A percentile compares a stretch with the other conserved stretches of the same genome.
These are phyloP conservation scores for Camelina sativa DNA, from an alignment of 345 rosid species.

Conservation along the genomic window DNA sequence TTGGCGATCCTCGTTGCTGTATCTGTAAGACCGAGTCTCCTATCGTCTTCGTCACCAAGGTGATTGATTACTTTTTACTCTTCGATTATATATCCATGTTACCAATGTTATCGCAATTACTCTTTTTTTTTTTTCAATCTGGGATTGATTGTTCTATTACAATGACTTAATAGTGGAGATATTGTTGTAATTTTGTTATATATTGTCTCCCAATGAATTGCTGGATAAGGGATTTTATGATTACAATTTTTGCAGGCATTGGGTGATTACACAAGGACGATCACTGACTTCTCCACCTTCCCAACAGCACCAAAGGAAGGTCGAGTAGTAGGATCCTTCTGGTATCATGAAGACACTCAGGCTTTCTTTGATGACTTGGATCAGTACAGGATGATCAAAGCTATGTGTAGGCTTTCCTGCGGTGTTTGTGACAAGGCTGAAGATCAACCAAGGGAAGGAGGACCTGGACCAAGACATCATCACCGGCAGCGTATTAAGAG, in stretches of 20 bases:
- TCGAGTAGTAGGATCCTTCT: conserved; percentile 64
- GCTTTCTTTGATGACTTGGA: conserved; percentile 90
- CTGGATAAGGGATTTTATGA: background rate
- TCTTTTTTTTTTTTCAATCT: background rate
- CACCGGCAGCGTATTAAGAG: conserved; percentile 68
- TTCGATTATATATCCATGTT: background rate
- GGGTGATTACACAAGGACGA: conserved; percentile 90
- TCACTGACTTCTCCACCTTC: conserved; percentile 79
- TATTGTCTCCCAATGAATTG: background rate
- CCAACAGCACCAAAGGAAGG: conserved; percentile 90
- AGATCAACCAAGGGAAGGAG: conserved; percentile 39
- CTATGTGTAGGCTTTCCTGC: conserved; percentile 96
- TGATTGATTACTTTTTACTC: conserved; percentile 23
- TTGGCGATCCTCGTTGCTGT: conserved; percentile 87
- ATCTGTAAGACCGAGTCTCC: conserved; percentile 82
- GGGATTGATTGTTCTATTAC: background rate
- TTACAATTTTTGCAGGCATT: conserved; percentile 59
- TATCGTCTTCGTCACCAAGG: conserved; percentile 89
- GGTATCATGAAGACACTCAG: conserved; percentile 89
- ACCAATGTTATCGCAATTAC: background rate
- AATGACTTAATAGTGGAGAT: background rate
- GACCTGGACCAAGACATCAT: conserved; percentile 46
- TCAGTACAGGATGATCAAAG: conserved; percentile 96
- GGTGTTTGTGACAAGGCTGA: conserved; percentile 79
- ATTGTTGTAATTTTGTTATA: background rate